Conservation (phyloP, 352 stramenopile genomes). For the Blastocystis sp. region DNA sequence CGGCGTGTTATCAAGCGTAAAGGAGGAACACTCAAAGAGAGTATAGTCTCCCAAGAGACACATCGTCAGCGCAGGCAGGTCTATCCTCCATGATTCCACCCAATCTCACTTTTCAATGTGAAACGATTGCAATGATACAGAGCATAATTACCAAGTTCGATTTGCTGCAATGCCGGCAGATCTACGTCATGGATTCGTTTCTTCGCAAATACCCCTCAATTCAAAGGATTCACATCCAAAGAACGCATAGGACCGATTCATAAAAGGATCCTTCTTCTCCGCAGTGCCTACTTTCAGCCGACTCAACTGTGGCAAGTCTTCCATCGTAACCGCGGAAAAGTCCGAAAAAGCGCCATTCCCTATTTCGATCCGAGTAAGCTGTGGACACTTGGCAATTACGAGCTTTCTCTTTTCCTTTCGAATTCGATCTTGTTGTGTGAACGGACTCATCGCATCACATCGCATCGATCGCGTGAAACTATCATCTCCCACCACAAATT, state of each 20-base stretch:
- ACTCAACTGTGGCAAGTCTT: not conserved
- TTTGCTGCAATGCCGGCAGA: not conserved
- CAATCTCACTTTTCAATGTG: not conserved
- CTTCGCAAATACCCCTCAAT: not conserved
- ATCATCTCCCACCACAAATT: not conserved
- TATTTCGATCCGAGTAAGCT: not conserved
- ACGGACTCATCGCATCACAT: not conserved
- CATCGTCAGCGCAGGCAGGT: not conserved
- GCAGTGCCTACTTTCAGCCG: not conserved
- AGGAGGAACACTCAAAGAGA: not conserved
- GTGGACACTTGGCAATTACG: not conserved
- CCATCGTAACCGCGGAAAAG: not conserved
- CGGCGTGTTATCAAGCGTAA: not conserved
- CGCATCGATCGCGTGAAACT: not conserved
- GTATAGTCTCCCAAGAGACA: not conserved
- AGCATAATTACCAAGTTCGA: slow-evolving; percentile 23
- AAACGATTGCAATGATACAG: not conserved
- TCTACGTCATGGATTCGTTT: not conserved
- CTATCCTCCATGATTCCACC: not conserved
- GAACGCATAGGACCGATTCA: slow-evolving; percentile 24
- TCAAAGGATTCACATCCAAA: not conserved
- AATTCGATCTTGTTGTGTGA: not conserved
- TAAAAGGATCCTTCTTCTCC: not conserved
- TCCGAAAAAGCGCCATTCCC: slow-evolving; percentile 26
- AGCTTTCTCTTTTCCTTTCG: not conserved